Evolutionary conservation across 768 basidiomycete species (phyloP).

Genomic region (Podaxis sp.): DNA sequence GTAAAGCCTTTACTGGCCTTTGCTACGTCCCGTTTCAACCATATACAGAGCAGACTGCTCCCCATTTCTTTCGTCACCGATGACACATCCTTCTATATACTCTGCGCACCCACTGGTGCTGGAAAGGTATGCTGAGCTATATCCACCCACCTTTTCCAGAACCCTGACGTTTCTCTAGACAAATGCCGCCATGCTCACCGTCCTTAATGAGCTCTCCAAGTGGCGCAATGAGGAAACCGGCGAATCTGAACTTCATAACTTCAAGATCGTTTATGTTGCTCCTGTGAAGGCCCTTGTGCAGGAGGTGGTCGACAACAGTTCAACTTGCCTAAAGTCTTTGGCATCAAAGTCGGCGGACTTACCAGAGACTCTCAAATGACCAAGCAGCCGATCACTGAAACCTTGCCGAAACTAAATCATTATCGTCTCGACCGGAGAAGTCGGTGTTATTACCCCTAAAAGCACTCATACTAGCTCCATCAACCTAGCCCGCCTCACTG

Average conservation of each 20-base stretch:
- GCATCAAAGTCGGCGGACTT: constrained; percentile 89
- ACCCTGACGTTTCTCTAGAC: constrained; percentile 83
- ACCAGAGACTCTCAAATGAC: constrained; percentile 99
- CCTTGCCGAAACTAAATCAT: constrained; percentile 25
- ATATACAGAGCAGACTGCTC: constrained; percentile 90
- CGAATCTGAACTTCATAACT: constrained; percentile 77
- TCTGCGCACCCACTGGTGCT: constrained; percentile 97
- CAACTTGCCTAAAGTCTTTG: constrained; percentile 71
- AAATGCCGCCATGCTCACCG: constrained; percentile 94
- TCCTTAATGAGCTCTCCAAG: constrained; percentile 88
- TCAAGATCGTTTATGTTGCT: constrained; percentile 97
- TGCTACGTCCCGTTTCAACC: constrained; percentile 80
- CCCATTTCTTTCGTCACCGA: constrained; percentile 94
- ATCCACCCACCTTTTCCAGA: constrained; percentile 42
- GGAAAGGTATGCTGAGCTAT: constrained; percentile 72
- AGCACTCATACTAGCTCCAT: constrained; percentile 97
- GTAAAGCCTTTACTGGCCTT: constrained; percentile 79
- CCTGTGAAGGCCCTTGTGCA: constrained; percentile 99
- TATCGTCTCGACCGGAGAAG: constrained; percentile 78
- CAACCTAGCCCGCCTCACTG: constrained; percentile 92
- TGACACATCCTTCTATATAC: constrained; percentile 89
- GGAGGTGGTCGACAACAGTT: constrained; percentile 97
- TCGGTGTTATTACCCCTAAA: constrained; percentile 95
- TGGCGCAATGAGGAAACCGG: constrained; percentile 83
- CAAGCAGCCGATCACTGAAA: constrained; percentile 94